Evolutionary conservation across 192 early-diverging fungal genomes (phyloP), one percentile per base, ranked within the genome.

Genomic region (Podila verticillata): DNA sequence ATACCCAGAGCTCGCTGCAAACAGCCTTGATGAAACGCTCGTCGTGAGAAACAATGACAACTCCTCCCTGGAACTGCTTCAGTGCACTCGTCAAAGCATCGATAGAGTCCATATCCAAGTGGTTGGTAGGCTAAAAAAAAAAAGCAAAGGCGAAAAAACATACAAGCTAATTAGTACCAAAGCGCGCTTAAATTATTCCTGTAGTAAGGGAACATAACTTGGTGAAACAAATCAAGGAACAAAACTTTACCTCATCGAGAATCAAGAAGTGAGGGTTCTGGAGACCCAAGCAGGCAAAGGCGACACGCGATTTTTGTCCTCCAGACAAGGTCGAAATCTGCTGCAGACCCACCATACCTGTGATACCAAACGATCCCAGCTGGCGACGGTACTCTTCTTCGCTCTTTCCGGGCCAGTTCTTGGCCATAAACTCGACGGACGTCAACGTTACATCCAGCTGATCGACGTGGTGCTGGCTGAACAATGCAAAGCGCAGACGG

Each of bases 391-490:
- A 98, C 72, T 99, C 98, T 84, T 99, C 97, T 62, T 99, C 97
- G 10, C 86, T 87, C 83, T 91, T 91, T 12, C 97, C 97, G 7
- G 98, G 96, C 85, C 90, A 99, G 75, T 91, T 93, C 61, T 87
- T 88, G 57, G 89, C 88, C 88, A 99, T 88, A 68, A 96, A 97
- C n/a, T 90, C 93, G 26, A 98, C 96, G 8, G 95, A 90, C 19
- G 91, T 91, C 57, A 87, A 84, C 30, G 83, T 92, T 35, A 99
- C 84, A 73, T 98, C 97, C 32, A 99, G 88, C 79, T 97, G 96
- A 83, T 99, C 98, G 29, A 98, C 95, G 80, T 98, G 96, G 83
- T 98, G 97, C 84, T 99, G 98, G 63, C 93, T 95, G 84, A 98
- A 99, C 70, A 96, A 90, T 30, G 93, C 98, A 34, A 98, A 91